Conservation (phyloP, 2,329 filamentous ascomycete species). For the Cladosporium halotolerans region DNA sequence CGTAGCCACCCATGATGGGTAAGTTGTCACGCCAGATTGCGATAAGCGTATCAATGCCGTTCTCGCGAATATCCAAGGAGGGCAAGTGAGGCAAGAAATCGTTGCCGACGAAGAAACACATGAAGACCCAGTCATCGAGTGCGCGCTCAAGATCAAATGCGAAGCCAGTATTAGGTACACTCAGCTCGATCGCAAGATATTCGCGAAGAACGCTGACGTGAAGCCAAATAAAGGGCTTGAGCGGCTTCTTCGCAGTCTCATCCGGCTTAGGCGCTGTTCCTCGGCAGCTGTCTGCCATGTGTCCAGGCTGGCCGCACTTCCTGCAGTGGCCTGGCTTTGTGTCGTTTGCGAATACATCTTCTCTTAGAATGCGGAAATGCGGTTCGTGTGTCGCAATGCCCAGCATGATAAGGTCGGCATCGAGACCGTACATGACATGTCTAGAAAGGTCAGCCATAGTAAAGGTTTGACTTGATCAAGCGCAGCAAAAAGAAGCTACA, state of each 20-base stretch:
- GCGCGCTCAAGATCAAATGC: constrained; percentile 89
- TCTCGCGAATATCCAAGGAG: constrained; percentile 94
- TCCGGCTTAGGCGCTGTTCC: constrained; percentile 74
- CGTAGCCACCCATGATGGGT: constrained; percentile 84
- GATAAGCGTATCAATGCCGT: constrained; percentile 92
- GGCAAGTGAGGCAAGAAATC: constrained; percentile 96
- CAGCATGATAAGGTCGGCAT: constrained; percentile 98
- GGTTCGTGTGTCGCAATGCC: constrained; percentile 95
- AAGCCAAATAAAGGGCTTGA: constrained; percentile 98
- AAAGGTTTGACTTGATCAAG: not conserved
- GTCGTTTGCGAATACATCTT: constrained; percentile 93
- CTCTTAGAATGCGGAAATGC: constrained; percentile 89
- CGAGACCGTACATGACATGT: constrained; percentile 95
- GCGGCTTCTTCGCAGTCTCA: constrained; percentile 67
- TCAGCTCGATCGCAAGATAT: constrained; percentile 84
- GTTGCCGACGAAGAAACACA: constrained; percentile 98
- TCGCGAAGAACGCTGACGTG: constrained; percentile 88
- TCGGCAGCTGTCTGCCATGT: constrained; percentile 79
- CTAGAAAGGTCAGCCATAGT: constrained; percentile 38
- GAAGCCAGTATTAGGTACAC: constrained; percentile 76
- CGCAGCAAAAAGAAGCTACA: not conserved
- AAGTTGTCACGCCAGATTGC: constrained; percentile 96
- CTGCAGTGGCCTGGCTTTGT: constrained; percentile 75
- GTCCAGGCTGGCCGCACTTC: constrained; percentile 86
- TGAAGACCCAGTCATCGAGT: constrained; percentile 96